These are phyloP conservation scores for Colletotrichum sp. DNA, from an alignment of 2,329 filamentous ascomycete genomes.

Conservation along the genomic window DNA sequence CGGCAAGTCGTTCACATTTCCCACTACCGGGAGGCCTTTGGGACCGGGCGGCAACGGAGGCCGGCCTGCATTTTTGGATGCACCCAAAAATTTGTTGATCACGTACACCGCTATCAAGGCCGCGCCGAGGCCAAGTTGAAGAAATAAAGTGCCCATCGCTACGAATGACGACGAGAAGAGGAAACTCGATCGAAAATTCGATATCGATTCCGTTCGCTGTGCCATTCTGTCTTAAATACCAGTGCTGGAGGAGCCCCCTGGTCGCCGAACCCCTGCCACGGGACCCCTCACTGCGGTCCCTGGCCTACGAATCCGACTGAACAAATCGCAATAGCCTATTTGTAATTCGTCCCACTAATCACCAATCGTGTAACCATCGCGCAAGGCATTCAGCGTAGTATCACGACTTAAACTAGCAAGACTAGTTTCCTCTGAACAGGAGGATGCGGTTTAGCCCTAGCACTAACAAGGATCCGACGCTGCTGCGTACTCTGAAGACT, in stretches of 20 bases:
- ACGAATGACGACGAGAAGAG: background rate
- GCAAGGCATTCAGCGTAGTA: background rate
- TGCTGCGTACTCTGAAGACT: background rate
- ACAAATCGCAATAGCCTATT: background rate
- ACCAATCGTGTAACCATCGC: background rate
- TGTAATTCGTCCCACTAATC: background rate
- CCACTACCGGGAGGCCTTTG: slow-evolving; percentile 44
- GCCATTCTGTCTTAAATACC: background rate
- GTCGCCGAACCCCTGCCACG: background rate
- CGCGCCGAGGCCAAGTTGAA: background rate
- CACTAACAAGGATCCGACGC: background rate
- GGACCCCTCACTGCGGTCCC: background rate
- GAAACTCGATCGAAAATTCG: background rate
- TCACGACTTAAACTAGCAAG: background rate
- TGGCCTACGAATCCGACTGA: background rate
- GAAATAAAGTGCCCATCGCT: background rate
- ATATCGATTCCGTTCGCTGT: background rate
- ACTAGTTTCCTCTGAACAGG: background rate
- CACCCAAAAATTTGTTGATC: background rate
- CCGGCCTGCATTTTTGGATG: background rate
- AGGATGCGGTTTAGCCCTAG: background rate
- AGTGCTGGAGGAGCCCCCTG: background rate
- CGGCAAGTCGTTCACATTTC: slow-evolving; percentile 53
- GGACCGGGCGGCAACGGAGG: slow-evolving; percentile 29
- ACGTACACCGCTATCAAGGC: background rate